Conservation (phyloP, 306 rosid species). For the Rosa persica region DNA sequence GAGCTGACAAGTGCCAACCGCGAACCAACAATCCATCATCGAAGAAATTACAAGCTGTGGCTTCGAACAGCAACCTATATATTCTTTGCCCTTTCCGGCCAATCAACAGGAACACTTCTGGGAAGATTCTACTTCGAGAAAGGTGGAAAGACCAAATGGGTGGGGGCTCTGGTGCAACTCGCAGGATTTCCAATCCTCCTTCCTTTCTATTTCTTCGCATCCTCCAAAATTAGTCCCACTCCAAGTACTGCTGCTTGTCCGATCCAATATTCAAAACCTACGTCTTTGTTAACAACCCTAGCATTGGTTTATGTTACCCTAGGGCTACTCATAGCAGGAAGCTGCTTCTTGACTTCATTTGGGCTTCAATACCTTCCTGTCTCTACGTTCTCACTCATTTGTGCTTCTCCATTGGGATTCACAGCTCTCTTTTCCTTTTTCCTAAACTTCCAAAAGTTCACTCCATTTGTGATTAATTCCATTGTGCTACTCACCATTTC, state of each 20-base stretch:
- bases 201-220: background rate
- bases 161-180: background rate
- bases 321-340: background rate
- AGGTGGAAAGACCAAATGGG: slow-evolving; percentile 11
- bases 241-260: background rate
- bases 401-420: slow-evolving; percentile 1
- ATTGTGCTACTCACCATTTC: slow-evolving; percentile 14
- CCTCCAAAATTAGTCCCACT: background rate
- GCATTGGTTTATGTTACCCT: background rate
- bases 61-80: background rate
- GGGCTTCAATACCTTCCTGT: slow-evolving; percentile 6
- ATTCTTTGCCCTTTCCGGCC: background rate
- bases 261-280: background rate
- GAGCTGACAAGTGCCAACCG: background rate
- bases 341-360: background rate
- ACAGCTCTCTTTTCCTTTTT: slow-evolving; percentile 14
- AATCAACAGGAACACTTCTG: background rate
- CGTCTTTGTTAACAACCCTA: background rate
- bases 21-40: background rate
- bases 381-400: background rate
- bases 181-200: background rate
- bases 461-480: background rate
- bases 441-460: slow-evolving; percentile 16
- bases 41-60: slow-evolving; percentile 2
- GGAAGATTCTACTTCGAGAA: slow-evolving; percentile 8